These are phyloP conservation scores for Linnemannia zychae DNA, from an alignment of 192 early-diverging fungal genomes.

Conservation along the genomic window DNA sequence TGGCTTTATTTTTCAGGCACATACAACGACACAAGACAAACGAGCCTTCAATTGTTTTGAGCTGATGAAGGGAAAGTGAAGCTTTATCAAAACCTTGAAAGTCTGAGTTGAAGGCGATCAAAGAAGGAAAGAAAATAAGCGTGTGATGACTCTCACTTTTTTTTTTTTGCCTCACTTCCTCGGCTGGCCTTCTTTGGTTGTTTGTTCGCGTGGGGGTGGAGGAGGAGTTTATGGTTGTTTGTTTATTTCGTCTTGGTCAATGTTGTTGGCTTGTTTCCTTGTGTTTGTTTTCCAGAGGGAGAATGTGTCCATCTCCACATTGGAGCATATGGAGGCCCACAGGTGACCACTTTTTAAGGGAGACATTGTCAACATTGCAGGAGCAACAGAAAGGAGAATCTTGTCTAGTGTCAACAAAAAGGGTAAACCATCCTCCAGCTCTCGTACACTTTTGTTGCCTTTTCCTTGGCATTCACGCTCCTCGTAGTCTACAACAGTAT, in stretches of 20 bases:
- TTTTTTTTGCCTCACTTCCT: background rate
- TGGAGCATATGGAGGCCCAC: background rate
- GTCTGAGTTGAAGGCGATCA: background rate
- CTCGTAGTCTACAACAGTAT: background rate
- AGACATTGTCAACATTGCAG: too few relatives aligned
- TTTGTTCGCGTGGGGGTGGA: background rate
- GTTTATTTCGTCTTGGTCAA: background rate
- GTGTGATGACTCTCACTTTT: background rate
- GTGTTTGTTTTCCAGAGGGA: background rate
- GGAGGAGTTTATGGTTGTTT: background rate
- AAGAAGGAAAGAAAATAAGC: background rate
- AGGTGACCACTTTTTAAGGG: too few relatives aligned
- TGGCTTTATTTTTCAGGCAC: too few relatives aligned
- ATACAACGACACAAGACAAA: too few relatives aligned
- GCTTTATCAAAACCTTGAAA: background rate
- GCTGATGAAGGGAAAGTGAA: too few relatives aligned
- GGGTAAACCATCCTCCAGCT: too few relatives aligned
- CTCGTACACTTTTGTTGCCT: too few relatives aligned
- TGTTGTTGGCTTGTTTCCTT: background rate
- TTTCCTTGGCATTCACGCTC: too few relatives aligned
- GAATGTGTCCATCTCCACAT: background rate
- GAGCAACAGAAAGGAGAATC: too few relatives aligned
- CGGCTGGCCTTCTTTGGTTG: constrained; percentile 1
- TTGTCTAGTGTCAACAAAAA: too few relatives aligned
- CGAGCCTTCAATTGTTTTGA: too few relatives aligned